Evolutionary conservation across 2,329 filamentous ascomycete genomes (phyloP).

Genomic region (Pseudocercospora crystallina): DNA sequence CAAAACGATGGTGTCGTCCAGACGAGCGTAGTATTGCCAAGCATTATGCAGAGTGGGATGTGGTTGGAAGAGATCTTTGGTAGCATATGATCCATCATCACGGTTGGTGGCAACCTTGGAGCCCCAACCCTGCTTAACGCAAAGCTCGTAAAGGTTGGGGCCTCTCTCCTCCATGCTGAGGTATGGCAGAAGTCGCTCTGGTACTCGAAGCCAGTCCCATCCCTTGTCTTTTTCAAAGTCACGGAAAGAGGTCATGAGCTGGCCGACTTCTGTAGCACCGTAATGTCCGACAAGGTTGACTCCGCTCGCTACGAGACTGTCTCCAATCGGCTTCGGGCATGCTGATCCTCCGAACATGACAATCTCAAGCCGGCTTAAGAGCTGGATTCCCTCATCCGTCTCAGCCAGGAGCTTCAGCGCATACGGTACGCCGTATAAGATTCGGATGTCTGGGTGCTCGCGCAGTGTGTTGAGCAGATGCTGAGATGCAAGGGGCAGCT

Average conservation of each 20-base stretch:
- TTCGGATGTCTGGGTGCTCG: slow-evolving; percentile 39
- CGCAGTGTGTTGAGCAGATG: slow-evolving; percentile 23
- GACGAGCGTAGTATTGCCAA: slow-evolving; percentile 25
- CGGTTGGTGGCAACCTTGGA: slow-evolving; percentile 43
- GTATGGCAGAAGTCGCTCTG: slow-evolving; percentile 19
- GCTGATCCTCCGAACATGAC: slow-evolving; percentile 30
- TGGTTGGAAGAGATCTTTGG: slow-evolving; percentile 27
- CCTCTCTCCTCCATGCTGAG: slow-evolving; percentile 32
- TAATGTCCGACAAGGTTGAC: slow-evolving; percentile 26
- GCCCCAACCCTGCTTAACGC: slow-evolving; percentile 35
- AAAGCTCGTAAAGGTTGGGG: slow-evolving; percentile 40
- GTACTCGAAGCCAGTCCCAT: slow-evolving; percentile 56
- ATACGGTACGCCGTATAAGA: slow-evolving; percentile 63
- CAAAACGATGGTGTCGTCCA: slow-evolving; percentile 29
- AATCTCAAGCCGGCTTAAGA: slow-evolving; percentile 18
- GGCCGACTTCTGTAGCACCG: slow-evolving; percentile 57
- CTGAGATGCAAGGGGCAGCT: slow-evolving; percentile 50
- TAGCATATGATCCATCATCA: slow-evolving; percentile 41
- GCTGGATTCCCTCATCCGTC: slow-evolving; percentile 47
- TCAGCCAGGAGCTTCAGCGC: slow-evolving; percentile 61
- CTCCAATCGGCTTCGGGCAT: slow-evolving; percentile 26
- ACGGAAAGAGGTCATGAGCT: slow-evolving; percentile 59
- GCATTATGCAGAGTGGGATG: slow-evolving; percentile 24
- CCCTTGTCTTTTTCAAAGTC: slow-evolving; percentile 48
- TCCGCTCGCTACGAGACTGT: slow-evolving; percentile 23